A percentile compares a stretch with the other conserved stretches of the same genome.
These are phyloP conservation scores for Teratosphaeria zuluensis DNA, from an alignment of 2,329 filamentous ascomycete genomes.

Conservation along the genomic window DNA sequence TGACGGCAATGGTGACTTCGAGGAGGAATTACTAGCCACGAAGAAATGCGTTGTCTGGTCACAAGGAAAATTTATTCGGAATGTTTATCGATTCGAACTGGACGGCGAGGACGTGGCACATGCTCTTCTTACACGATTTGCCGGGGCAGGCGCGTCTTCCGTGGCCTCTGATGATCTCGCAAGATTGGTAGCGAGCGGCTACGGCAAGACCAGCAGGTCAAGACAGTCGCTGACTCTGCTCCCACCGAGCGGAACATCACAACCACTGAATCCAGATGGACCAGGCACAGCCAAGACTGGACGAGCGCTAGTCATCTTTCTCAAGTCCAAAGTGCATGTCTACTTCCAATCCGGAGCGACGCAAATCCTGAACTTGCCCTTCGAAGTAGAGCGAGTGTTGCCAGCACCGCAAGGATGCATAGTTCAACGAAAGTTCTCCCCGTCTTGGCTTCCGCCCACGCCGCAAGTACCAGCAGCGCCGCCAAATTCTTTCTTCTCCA, in stretches of 20 bases:
- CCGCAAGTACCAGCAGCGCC: conserved; percentile 48
- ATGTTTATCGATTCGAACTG: conserved; percentile 74
- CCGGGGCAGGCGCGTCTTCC: not conserved
- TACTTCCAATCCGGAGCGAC: conserved; percentile 82
- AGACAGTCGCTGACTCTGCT: not conserved
- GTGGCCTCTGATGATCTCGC: not conserved
- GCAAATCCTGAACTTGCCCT: conserved; percentile 86
- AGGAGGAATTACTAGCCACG: conserved; percentile 76
- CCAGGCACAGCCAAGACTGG: not conserved
- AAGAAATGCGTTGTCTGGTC: conserved; percentile 78
- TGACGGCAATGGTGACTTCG: conserved; percentile 31
- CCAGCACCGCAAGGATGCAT: conserved; percentile 74
- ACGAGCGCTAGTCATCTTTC: conserved; percentile 72
- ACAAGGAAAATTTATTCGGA: conserved; percentile 71
- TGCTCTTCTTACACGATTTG: conserved; percentile 74
- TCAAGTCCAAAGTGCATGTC: conserved; percentile 87
- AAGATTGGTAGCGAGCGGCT: not conserved
- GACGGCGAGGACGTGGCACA: conserved; percentile 83
- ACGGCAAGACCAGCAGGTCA: not conserved
- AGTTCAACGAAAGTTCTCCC: conserved; percentile 62
- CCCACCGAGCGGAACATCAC: not conserved
- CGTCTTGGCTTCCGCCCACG: conserved; percentile 16
- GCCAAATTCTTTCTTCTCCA: conserved; percentile 73
- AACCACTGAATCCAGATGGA: not conserved
- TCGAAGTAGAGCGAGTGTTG: conserved; percentile 82